Conservation (phyloP, 805 yeast genomes). For the Candida sithepensis region DNA sequence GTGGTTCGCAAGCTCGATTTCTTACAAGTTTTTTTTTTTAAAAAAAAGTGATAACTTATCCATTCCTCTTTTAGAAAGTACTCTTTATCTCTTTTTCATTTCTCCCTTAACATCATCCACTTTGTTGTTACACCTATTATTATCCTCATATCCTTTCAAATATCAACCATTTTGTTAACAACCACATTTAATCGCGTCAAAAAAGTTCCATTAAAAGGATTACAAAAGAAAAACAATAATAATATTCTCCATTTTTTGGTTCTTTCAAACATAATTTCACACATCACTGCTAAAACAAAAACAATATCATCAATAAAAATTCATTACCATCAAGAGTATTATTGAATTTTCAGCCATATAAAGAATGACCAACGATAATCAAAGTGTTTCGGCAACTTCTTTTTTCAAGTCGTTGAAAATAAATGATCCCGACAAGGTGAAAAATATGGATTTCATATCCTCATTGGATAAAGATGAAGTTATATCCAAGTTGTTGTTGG, state of each 20-base stretch:
- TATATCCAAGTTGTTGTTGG: slow-evolving; percentile 18
- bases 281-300: no score
- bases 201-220: no score
- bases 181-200: no score
- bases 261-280: no score
- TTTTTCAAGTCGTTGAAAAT: slow-evolving; percentile 20
- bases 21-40: slow-evolving; percentile 3
- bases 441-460: slow-evolving; percentile 13
- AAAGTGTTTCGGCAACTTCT: slow-evolving; percentile 2
- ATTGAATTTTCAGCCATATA: neutral
- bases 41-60: slow-evolving; percentile 1
- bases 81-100: neutral
- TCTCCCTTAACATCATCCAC: neutral
- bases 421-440: slow-evolving; percentile 17
- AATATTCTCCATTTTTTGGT: no score
- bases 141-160: no score
- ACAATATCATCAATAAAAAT: no score
- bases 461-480: slow-evolving; percentile 19
- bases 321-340: neutral
- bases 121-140: no score
- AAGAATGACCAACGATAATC: neutral
- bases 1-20: neutral
- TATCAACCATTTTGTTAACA: no score
- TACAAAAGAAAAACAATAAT: no score
- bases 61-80: neutral